Base-by-base conservation (phyloP, 345 rosid genomes). In the Pelargonium nanum region DNA sequence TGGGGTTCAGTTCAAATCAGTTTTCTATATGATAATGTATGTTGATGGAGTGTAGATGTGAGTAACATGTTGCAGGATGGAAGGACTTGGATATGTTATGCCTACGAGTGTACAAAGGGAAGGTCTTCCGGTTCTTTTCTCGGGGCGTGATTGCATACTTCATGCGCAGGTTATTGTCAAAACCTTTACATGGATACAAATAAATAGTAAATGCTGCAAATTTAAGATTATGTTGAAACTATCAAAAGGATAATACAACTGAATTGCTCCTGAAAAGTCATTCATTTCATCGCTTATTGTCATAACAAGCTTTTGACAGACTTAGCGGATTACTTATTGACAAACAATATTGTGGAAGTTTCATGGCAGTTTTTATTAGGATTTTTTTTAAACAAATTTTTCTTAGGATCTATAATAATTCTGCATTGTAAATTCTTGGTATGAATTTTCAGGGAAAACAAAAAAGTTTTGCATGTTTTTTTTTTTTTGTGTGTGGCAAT, bases 101-200 rank as follows among this genome's bases (percentile, higher is more conserved):
- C 83, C 98, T 0, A 86, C 98, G 1, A 83, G 82, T 56, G 78
- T 85, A 44, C 98, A 85, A 78, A 73, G 72, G 62, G 81, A 88
- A 72, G 92, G 87, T 64, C 63, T 91, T 25, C 92, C 96, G 53
- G 70, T 72, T 70, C 76, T 91, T 63, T 83, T 91, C 65, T 76
- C 78, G 0, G 80, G 95, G 30, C 77, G 65, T 53, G 98, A 88
- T 56, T 91, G 90, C 71, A 77, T 91, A 24, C 88, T 91, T 66
- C 98, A 91, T 68, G 90, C 96, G 45, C 96, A 91, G 87, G 98
- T 91, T 67, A 19, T 32, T 22, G 19, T n/a, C n/a, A n/a, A n/a
- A n/a, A n/a, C n/a, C n/a, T n/a, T n/a, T n/a, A n/a, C n/a, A n/a
- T n/a, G n/a, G n/a, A n/a, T n/a, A n/a, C n/a, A n/a, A n/a, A n/a